Evolutionary conservation across 805 yeast species (phyloP).

Genomic region (Yarrowia deformans): DNA sequence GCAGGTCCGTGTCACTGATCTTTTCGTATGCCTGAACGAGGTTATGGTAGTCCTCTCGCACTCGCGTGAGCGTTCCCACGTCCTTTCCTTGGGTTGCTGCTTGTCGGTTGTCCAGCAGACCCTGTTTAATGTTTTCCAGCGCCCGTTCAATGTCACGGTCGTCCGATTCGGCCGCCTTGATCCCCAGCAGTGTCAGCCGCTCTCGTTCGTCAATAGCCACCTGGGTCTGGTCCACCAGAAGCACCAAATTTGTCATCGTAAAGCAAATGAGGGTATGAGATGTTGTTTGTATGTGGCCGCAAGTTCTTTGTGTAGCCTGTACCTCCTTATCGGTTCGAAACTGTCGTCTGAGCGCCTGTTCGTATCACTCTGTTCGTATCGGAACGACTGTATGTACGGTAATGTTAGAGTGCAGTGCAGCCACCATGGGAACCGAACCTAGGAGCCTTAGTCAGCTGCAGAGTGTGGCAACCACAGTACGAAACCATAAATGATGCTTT

Average conservation of each 20-base stretch:
- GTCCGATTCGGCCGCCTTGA: constrained; percentile 47
- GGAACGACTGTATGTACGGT: no score
- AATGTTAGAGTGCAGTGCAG: no score
- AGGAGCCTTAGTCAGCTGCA: constrained; percentile 7
- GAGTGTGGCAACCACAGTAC: background rate
- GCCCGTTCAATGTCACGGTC: constrained; percentile 46
- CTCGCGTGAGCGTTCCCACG: constrained; percentile 39
- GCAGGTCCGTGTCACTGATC: constrained; percentile 23
- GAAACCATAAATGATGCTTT: background rate
- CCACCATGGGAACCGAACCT: no score
- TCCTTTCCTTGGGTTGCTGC: constrained; percentile 25
- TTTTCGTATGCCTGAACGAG: constrained; percentile 35
- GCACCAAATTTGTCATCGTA: constrained; percentile 41
- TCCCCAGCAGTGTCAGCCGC: constrained; percentile 46
- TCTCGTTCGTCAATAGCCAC: constrained; percentile 49
- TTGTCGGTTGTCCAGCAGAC: constrained; percentile 42
- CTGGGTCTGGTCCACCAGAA: constrained; percentile 48
- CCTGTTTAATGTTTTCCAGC: constrained; percentile 45
- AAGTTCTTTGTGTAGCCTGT: background rate
- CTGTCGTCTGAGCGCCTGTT: no score
- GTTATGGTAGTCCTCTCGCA: constrained; percentile 31
- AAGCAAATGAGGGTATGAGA: background rate
- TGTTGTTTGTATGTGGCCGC: background rate
- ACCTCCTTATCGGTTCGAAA: no score
- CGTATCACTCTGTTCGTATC: background rate